Percentiles rank a stretch among this genome's conserved stretches.
phyloP scores from a whole-genome alignment of 176 grass and related monocot genomes.

The Oryza officinalis region DNA sequence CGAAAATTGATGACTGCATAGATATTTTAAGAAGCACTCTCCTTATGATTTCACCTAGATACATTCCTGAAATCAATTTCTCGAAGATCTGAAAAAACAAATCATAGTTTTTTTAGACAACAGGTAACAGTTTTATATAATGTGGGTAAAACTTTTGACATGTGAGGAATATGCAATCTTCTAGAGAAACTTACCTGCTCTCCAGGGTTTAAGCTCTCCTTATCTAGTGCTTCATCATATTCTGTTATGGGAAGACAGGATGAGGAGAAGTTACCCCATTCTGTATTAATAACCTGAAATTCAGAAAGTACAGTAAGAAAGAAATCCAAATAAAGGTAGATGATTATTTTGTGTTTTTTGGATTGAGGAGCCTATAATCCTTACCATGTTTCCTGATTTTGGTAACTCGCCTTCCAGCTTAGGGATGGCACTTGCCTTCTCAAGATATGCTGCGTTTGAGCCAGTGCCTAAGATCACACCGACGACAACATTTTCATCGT shows the following conservation, averaged over 20 bases:
- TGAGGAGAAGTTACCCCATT: constrained; percentile 75
- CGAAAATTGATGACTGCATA: constrained; percentile 47
- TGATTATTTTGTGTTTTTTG: too few relatives aligned
- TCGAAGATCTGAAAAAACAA: constrained; percentile 62
- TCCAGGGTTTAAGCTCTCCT: constrained; percentile 68
- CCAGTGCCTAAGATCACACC: constrained; percentile 72
- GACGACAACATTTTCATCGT: constrained; percentile 53
- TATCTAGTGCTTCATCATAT: constrained; percentile 65
- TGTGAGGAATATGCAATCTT: not conserved
- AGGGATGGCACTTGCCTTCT: constrained; percentile 50
- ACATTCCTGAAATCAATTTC: constrained; percentile 85
- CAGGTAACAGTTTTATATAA: not conserved
- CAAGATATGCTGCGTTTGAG: constrained; percentile 68
- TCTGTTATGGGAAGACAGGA: constrained; percentile 66
- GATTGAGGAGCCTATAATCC: too few relatives aligned
- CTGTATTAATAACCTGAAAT: constrained; percentile 63
- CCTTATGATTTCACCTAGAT: constrained; percentile 83
- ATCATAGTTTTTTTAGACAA: not conserved
- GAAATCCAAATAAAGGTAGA: not conserved
- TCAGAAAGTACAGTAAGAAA: constrained; percentile 5
- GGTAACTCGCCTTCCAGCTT: constrained; percentile 46
- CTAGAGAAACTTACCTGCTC: constrained; percentile 51
- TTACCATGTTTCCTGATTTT: constrained; percentile 63
- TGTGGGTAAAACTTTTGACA: not conserved
- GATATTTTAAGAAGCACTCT: constrained; percentile 80